phyloP scores from a whole-genome alignment of 805 yeast genomes.

The Suhomyces faveliae region DNA sequence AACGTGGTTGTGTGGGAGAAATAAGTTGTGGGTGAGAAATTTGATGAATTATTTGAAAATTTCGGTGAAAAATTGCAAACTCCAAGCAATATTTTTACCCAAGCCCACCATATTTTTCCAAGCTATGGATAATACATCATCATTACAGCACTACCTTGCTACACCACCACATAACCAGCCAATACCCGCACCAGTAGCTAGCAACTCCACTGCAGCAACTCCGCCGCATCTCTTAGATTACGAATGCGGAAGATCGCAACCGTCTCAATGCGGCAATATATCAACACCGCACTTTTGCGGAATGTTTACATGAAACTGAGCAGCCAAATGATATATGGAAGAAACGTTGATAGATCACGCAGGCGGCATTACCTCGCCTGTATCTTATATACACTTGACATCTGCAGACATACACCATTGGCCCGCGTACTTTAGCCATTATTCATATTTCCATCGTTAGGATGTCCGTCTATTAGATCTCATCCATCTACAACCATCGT shows the following conservation, averaged over 20 bases:
- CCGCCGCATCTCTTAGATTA: neutral
- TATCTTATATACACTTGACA: neutral
- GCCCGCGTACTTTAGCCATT: neutral
- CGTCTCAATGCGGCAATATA: neutral
- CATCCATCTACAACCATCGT: no score
- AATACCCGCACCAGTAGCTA: neutral
- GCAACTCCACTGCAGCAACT: neutral
- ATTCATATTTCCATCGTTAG: neutral
- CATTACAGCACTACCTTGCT: neutral
- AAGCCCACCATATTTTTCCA: no score
- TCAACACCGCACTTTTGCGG: slow-evolving; percentile 2
- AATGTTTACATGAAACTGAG: slow-evolving; percentile 1
- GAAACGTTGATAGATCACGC: neutral
- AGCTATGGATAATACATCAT: neutral
- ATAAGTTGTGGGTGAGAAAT: no score
- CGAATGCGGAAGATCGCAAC: slow-evolving; percentile 1
- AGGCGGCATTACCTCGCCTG: neutral
- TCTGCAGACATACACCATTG: neutral
- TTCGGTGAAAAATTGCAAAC: no score
- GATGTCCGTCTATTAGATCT: neutral
- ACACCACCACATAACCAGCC: neutral
- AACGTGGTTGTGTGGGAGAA: no score
- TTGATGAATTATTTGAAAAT: no score
- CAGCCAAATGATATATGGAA: slow-evolving; percentile 2
- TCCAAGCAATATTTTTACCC: no score